Evolutionary conservation across 2,329 filamentous ascomycete genomes (phyloP), one percentile per base, ranked within the genome.

Genomic region (Exophiala sp.): DNA sequence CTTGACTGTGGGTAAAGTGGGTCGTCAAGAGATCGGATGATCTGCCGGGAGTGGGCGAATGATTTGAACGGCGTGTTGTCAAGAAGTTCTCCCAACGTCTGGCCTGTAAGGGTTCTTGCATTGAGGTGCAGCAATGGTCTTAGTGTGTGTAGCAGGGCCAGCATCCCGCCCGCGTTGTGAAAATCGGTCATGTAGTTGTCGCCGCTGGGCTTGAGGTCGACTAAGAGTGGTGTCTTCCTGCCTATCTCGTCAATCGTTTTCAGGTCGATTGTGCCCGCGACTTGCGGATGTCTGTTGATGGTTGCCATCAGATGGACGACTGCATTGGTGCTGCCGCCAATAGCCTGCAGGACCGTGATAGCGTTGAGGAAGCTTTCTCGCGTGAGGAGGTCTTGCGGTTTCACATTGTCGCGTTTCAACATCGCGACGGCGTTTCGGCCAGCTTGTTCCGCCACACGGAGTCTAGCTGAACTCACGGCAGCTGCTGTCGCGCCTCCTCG

Each of bases 121-220:
- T 72, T 66, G 7, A 78, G 68, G 55, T 76, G 68, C 8, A 80
- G 66, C 3, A 79, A 65, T 5, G 76, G 75, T 5, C 70, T 69
- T 4, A 80, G 65, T 0, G 70, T 72, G 50, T 77, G 74, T 18
- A 79, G 58, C 5, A 80, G 61, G 3, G 73, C 73, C 21, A 75
- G 60, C 76, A 79, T 78, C 3, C 77, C 77, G 1, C 77, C 77
- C 0, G 76, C 75, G 54, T 78, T 77, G 57, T 79, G 77, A 51
- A 79, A 79, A 58, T 80, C 77, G n/a, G 70, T 75, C 77, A 79
- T 79, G 59, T 78, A 79, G 54, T 78, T 78, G 54, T 78, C 75
- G 2, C 77, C 77, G 50, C 75, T 78, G 0, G 77, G 77, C 54
- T 80, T 79, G n/a, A 80, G 65, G 57, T 80, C 77, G 8, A 79